Evolutionary conservation across 108 stramenopile genomes (phyloP).

Genomic region (Nannochloropsis salina): DNA sequence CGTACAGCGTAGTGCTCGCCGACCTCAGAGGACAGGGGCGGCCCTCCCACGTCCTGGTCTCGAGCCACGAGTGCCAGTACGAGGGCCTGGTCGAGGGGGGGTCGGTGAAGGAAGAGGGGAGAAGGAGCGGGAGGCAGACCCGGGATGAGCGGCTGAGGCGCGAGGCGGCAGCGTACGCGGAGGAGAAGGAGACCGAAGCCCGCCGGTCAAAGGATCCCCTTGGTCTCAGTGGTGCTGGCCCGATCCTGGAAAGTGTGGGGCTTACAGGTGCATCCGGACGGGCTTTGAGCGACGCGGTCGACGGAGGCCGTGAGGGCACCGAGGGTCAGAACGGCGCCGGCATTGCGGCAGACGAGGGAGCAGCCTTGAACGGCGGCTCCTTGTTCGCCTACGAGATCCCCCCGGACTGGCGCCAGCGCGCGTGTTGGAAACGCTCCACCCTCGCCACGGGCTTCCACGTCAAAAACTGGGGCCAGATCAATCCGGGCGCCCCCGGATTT

Average conservation of each 20-base stretch:
- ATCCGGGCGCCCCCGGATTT: conserved; percentile 91
- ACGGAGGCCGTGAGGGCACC: not conserved
- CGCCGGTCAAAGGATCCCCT: not conserved
- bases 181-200: not conserved
- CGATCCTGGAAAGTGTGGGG: not conserved
- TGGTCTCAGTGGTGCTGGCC: not conserved
- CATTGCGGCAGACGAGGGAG: not conserved
- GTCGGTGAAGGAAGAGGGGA: not conserved
- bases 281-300: not conserved
- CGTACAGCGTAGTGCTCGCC: conserved; percentile 74
- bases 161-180: not conserved
- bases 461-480: conserved; percentile 68
- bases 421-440: conserved; percentile 66
- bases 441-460: conserved; percentile 85
- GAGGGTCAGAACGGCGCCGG: not conserved
- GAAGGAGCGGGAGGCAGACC: not conserved
- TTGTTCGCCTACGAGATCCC: conserved; percentile 82
- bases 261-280: conserved; percentile 17
- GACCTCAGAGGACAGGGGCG: conserved; percentile 57
- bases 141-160: conserved; percentile 14
- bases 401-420: conserved; percentile 25
- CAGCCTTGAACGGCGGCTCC: conserved; percentile 62
- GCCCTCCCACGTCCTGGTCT: conserved; percentile 50
- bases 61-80: conserved; percentile 51
- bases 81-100: not conserved